Percentiles rank a stretch among this genome's conserved stretches.
Evolutionary conservation across 192 early-diverging fungal genomes (phyloP).

Genomic region (Chytriomyces hyalinus): DNA sequence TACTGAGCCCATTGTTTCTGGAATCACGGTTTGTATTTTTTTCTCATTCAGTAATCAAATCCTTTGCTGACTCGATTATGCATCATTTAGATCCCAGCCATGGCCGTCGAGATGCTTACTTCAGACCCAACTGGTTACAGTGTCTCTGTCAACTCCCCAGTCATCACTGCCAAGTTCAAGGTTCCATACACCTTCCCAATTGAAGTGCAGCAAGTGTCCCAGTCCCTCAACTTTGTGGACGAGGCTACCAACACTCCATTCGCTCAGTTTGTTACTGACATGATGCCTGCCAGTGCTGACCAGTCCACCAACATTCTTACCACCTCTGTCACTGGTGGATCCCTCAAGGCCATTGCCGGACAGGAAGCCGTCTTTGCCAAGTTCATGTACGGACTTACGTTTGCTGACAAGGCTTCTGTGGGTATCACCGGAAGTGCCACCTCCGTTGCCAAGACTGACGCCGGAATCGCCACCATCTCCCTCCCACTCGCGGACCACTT

Average conservation of each 20-base stretch:
- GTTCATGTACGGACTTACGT: constrained; percentile 6
- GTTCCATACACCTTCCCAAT: constrained; percentile 31
- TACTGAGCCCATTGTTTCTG: constrained; percentile 4
- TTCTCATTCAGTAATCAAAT: background rate
- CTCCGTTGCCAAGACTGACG: constrained; percentile 11
- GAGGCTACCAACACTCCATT: background rate
- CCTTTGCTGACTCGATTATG: background rate
- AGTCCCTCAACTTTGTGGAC: constrained; percentile 20
- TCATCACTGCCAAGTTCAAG: constrained; percentile 11
- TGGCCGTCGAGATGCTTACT: constrained; percentile 16
- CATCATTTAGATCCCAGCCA: constrained; percentile 11
- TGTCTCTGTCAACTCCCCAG: constrained; percentile 4
- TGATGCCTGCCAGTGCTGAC: background rate
- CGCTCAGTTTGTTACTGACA: background rate
- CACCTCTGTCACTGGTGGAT: constrained; percentile 8
- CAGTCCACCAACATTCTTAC: background rate
- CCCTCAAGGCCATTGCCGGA: constrained; percentile 18
- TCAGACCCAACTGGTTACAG: constrained; percentile 9
- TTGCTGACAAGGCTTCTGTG: background rate
- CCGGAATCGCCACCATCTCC: background rate
- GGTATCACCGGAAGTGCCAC: constrained; percentile 1
- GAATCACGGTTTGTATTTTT: too few species aligned
- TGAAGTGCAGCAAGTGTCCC: constrained; percentile 8
- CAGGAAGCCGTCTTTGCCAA: constrained; percentile 17
- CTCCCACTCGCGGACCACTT: constrained; percentile 10